phyloP scores from a whole-genome alignment of 2,329 filamentous ascomycete species.

The Rutstroemia sydowiana region DNA sequence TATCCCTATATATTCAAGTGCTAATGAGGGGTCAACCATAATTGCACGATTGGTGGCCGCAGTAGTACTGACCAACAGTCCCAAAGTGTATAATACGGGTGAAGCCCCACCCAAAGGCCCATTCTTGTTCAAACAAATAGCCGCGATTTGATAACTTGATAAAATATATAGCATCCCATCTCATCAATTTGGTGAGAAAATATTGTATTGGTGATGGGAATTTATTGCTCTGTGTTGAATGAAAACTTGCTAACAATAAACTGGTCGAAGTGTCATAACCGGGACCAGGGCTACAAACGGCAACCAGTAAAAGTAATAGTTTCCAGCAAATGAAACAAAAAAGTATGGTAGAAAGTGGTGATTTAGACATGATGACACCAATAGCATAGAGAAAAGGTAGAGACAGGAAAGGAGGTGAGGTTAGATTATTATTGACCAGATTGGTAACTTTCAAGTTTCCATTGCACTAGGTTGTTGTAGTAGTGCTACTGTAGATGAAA shows the following conservation, averaged over 20 bases:
- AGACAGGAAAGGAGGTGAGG: neutral
- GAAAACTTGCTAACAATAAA: constrained; percentile 35
- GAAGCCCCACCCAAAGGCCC: constrained; percentile 65
- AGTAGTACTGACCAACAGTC: constrained; percentile 18
- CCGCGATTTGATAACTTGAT: constrained; percentile 54
- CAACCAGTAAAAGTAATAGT: constrained; percentile 53
- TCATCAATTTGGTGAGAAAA: constrained; percentile 45
- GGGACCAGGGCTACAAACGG: constrained; percentile 47
- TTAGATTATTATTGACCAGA: no score
- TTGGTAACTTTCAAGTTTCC: no score
- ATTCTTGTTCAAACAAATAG: constrained; percentile 73
- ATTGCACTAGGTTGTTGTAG: no score
- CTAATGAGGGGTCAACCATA: constrained; percentile 15
- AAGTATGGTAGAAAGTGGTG: constrained; percentile 20
- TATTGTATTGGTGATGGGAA: constrained; percentile 18
- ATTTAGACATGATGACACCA: constrained; percentile 7
- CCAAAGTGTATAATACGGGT: constrained; percentile 34
- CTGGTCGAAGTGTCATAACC: constrained; percentile 73
- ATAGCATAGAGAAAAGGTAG: neutral
- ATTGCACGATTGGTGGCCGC: neutral
- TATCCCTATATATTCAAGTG: constrained; percentile 24
- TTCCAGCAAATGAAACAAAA: constrained; percentile 58
- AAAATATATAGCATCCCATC: constrained; percentile 81
- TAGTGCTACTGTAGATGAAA: no score
- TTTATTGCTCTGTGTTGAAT: constrained; percentile 15